phyloP scores from a whole-genome alignment of 352 stramenopile genomes.

The Blastocystis sp. region DNA sequence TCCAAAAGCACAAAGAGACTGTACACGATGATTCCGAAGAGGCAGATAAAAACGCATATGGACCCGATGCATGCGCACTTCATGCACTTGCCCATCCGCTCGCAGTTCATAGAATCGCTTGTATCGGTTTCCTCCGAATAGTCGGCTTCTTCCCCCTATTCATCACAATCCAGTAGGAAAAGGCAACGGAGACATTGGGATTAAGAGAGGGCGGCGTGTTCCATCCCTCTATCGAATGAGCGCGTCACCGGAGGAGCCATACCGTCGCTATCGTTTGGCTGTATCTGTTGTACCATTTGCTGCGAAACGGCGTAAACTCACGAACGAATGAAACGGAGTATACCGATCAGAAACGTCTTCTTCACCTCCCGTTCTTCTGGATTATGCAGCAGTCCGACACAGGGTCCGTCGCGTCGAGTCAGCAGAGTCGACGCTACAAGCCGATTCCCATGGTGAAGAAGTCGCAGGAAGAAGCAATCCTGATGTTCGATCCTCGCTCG shows the following conservation, averaged over 20 bases:
- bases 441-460: slow-evolving; percentile 43
- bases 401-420: slow-evolving; percentile 2
- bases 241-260: neutral
- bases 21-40: neutral
- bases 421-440: slow-evolving; percentile 20
- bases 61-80: neutral
- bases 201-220: neutral
- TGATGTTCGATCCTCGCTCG: slow-evolving; percentile 26
- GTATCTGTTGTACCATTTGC: neutral
- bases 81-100: neutral
- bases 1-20: neutral
- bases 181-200: neutral
- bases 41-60: neutral
- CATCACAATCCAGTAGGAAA: neutral
- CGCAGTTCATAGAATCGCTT: neutral
- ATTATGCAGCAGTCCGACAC: slow-evolving; percentile 1
- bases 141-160: neutral
- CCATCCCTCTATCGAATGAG: neutral
- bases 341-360: neutral
- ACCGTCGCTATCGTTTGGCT: neutral
- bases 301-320: neutral
- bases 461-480: slow-evolving; percentile 1
- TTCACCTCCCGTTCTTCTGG: neutral
- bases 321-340: neutral
- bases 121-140: neutral